Evolutionary conservation across 2,329 filamentous ascomycete genomes (phyloP), one percentile per base, ranked within the genome.

Genomic region (Fusarium incarnatum): DNA sequence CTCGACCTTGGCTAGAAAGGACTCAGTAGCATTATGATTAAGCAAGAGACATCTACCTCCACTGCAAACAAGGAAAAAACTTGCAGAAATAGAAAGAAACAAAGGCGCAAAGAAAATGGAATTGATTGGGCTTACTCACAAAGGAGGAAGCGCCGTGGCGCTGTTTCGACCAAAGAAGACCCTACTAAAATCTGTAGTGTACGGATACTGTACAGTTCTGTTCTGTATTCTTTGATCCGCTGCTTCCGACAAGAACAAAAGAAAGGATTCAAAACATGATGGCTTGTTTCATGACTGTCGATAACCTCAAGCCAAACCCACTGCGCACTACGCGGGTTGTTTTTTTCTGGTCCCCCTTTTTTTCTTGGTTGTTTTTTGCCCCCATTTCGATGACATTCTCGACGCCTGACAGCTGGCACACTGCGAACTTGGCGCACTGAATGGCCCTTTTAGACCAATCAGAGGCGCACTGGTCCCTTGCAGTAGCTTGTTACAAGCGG

Each of bases 91-190:
- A 22, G 25, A 23, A 15, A 48, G 56, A 62, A 54, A 62, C 61
- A 57, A 25, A 50, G 27, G 23, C 37, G 47, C 32, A 46, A 52
- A 23, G 18, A 52, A 20, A 41, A 27, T 27, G 30, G 56, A 30
- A 22, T 2, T 65, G 63, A 63, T 56, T 67, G 63, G 56, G 37
- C n/a, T 67, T n/a, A 12, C 41, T 45, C 12, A 15, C 34, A 34
- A 27, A 45, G 41, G 46, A 66, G 63, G 64, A 67, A 64, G 57
- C 64, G 64, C 64, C 46, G 64, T 67, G 64, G 64, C 64, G 64
- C 58, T 68, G 52, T 67, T 67, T 64, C 63, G 30, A 42, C 48
- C 23, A 28, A 22, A 53, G 18, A 42, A 42, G n/a, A 9, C 13
- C 18, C 32, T 52, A 27, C 22, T 52, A 37, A 37, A 37, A 37